Evolutionary conservation across 2,329 filamentous ascomycete species (phyloP), one percentile per base, ranked within the genome.

Genomic region (Eutypa lata): DNA sequence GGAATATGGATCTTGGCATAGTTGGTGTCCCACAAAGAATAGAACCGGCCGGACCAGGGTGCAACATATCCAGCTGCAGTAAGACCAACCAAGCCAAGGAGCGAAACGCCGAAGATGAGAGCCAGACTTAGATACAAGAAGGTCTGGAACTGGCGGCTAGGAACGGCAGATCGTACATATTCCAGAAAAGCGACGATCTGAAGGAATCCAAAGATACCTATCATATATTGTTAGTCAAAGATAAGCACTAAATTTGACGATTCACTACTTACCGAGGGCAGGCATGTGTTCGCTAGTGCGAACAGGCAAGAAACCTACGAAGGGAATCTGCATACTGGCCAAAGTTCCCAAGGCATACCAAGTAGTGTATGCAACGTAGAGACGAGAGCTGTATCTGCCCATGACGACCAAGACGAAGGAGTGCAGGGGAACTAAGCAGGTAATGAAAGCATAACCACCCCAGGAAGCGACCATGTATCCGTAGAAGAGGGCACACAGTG

Each of bases 401-500:
- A 99, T 99, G 75, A 89, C 90, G 67, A 99, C 88, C 61, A 99
- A 81, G 46, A 96, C 91, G 64, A 99, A 92, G 7, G 90, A 87
- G 73, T 99, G 94, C 61, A 99, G 83, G 37, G 94, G 94, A 54
- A 99, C 86, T 74, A 99, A 77, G 71, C 96, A 97, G 56, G 95
- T 99, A 69, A 99, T 99, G 83, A 99, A 99, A 66, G 96, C 94
- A 73, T 99, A 99, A 68, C 94, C 94, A 81, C 94, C 94, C 94
- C 94, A 99, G 18, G 95, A 96, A 47, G 93, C 94, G 59, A 99
- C 94, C 94, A 99, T 99, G 84, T 99, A 99, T 68, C 94, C 94
- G 74, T 99, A 99, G 76, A 95, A 97, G 51, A 99, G 81, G 43
- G 94, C 94, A 64, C 92, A 94, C 57, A 97, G 79, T 37, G 90